Evolutionary conservation across 169 alveolate genomes (phyloP), one percentile per base, ranked within the genome.

Genomic region (Eimeria praecox): DNA sequence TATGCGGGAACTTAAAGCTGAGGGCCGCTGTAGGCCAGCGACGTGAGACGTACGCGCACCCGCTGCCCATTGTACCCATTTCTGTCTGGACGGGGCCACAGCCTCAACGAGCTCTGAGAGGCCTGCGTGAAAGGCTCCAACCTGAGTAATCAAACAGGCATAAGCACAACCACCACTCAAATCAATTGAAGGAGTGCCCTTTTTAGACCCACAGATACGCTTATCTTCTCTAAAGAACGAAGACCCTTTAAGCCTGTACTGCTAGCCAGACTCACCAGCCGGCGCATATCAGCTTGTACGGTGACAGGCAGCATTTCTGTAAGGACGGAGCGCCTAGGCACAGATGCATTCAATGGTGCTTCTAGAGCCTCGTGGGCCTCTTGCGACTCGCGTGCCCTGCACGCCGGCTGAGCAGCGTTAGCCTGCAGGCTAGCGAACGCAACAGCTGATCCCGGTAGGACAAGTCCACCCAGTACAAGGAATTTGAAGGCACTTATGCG

Each of bases 401-500:
- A 44, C 62, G 83, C 83, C 46, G 52, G 83, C 9, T n/a, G 44
- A 1, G 66, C 27, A 59, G 83, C 64, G 27, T 52, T 30, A 30
- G 38, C 18, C 38, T 40, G 78, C 94, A 71, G 75, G 64, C 94
- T 87, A 6, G 83, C 94, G 42, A 87, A 87, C 35, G 94, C 94
- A 64, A 87, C 94, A 42, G 83, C 94, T 75, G 94, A 87, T 35
- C 94, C 82, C 64, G 94, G 94, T n/a, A 87, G 66, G 66, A 64
- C 94, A 35, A 87, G 94, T 9, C 95, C 95, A 52, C 95, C 95
- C 40, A 73, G 24, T 6, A 95, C 97, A 42, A 95, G 90, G 71
- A 62, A 91, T 69, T 95, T 95, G 95, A 95, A 95, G 75, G 96
- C 97, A 35, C 46, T 46, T 20, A 96, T 78, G 85, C 97, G 94